These are phyloP conservation scores for Tetrastigma voinierianum DNA, from an alignment of 164 flowering plant genomes.

Conservation along the genomic window DNA sequence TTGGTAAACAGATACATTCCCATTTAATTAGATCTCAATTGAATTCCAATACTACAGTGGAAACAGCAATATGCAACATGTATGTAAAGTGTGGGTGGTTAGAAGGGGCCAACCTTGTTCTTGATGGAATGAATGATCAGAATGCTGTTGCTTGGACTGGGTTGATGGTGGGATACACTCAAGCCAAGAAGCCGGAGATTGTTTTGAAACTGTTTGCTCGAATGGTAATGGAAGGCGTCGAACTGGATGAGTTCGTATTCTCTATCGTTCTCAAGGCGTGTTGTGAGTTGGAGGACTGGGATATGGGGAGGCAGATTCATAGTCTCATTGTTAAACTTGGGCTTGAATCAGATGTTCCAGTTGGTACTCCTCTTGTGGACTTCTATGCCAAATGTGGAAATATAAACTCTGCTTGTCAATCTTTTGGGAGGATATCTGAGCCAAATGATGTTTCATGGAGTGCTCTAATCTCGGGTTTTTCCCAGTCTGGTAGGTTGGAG, in stretches of 20 bases:
- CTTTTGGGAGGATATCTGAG: constrained; percentile 40
- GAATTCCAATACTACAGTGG: constrained; percentile 18
- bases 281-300: constrained; percentile 25
- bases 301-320: constrained; percentile 49
- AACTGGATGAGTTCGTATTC: constrained; percentile 53
- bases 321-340: constrained; percentile 37
- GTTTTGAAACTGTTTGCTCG: constrained; percentile 33
- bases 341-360: constrained; percentile 40
- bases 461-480: constrained; percentile 45
- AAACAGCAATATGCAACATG: constrained; percentile 34
- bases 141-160: constrained; percentile 46
- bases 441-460: constrained; percentile 66
- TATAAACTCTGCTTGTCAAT: constrained; percentile 34
- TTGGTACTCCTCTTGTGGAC: constrained; percentile 60
- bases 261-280: constrained; percentile 50
- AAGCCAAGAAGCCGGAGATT: constrained; percentile 23
- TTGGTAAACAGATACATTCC: constrained; percentile 52
- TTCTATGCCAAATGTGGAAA: constrained; percentile 48
- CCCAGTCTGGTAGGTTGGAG: constrained; percentile 38
- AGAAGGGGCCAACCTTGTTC: constrained; percentile 33
- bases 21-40: constrained; percentile 32
- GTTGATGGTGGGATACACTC: constrained; percentile 47
- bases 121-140: constrained; percentile 35
- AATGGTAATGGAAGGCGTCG: constrained; percentile 34
- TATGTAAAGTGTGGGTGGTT: constrained; percentile 43